Conservation (phyloP, 768 basidiomycete genomes). For the Mycena floridula region DNA sequence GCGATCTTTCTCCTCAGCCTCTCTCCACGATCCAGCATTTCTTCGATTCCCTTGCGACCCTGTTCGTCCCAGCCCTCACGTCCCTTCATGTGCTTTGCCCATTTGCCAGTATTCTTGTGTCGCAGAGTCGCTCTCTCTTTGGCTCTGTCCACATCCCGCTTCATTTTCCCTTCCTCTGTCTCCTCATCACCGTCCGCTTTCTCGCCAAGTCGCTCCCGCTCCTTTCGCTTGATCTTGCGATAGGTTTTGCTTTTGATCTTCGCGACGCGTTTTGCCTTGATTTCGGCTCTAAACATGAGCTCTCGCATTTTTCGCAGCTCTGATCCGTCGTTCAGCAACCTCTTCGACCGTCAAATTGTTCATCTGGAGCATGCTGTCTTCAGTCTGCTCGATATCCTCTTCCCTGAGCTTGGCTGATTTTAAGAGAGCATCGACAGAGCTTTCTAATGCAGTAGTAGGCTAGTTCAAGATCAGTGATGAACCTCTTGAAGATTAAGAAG, state of each 20-base stretch:
- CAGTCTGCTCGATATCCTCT: conserved; percentile 69
- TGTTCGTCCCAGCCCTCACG: conserved; percentile 54
- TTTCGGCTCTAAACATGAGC: conserved; percentile 88
- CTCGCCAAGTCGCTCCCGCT: conserved; percentile 54
- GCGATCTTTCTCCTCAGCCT: conserved; percentile 70
- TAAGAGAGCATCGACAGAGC: conserved; percentile 74
- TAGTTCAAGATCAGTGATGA: conserved; percentile 19
- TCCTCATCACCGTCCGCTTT: conserved; percentile 44
- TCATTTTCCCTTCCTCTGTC: conserved; percentile 48
- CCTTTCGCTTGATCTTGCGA: conserved; percentile 76
- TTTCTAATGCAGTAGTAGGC: conserved; percentile 85
- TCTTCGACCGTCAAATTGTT: conserved; percentile 84
- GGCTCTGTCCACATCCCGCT: conserved; percentile 75
- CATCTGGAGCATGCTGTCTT: conserved; percentile 66
- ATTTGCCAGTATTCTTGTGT: conserved; percentile 86
- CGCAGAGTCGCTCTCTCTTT: conserved; percentile 83
- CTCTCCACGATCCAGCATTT: conserved; percentile 84
- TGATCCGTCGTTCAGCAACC: conserved; percentile 68
- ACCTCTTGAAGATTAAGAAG: not conserved
- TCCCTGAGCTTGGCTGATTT: conserved; percentile 79
- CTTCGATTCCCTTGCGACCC: conserved; percentile 58
- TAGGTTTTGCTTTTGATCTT: conserved; percentile 98
- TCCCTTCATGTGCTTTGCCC: conserved; percentile 72
- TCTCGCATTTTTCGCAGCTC: conserved; percentile 89
- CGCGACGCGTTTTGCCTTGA: conserved; percentile 80